These are phyloP conservation scores for Aschersonia sp. DNA, from an alignment of 2,329 filamentous ascomycete genomes.

Conservation along the genomic window DNA sequence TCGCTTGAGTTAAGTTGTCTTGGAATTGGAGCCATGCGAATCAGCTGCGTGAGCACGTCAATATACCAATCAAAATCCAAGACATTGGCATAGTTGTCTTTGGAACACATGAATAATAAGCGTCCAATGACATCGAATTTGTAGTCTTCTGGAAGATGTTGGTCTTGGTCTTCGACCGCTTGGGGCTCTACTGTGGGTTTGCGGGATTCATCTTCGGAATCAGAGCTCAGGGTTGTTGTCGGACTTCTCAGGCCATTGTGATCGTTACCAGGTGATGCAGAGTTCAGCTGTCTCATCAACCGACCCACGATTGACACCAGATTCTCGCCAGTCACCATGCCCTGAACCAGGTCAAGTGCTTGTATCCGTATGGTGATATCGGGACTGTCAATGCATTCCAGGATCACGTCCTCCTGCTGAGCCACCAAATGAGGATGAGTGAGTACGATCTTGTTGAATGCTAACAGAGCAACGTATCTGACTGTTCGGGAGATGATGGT, in stretches of 20 bases:
- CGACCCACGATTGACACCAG: slow-evolving; percentile 72
- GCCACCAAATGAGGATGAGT: slow-evolving; percentile 83
- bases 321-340: slow-evolving; percentile 86
- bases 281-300: slow-evolving; percentile 73
- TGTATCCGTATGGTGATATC: slow-evolving; percentile 94
- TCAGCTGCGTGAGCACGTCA: slow-evolving; percentile 72
- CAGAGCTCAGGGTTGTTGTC: slow-evolving; percentile 25
- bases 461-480: slow-evolving; percentile 91
- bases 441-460: slow-evolving; percentile 85
- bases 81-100: slow-evolving; percentile 75
- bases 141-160: slow-evolving; percentile 74
- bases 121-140: slow-evolving; percentile 66
- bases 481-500: slow-evolving; percentile 33
- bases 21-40: slow-evolving; percentile 51
- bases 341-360: slow-evolving; percentile 79
- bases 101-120: slow-evolving; percentile 80
- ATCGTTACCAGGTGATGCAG: slow-evolving; percentile 38
- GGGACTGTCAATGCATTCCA: slow-evolving; percentile 88
- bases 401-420: slow-evolving; percentile 87
- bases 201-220: slow-evolving; percentile 38
- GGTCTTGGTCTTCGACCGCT: slow-evolving; percentile 23
- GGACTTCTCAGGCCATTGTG: slow-evolving; percentile 25
- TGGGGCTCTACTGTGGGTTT: slow-evolving; percentile 21
- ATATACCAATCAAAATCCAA: slow-evolving; percentile 97
- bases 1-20: slow-evolving; percentile 23